Base-by-base conservation (phyloP, 768 basidiomycete genomes). In the Vararia minispora region DNA sequence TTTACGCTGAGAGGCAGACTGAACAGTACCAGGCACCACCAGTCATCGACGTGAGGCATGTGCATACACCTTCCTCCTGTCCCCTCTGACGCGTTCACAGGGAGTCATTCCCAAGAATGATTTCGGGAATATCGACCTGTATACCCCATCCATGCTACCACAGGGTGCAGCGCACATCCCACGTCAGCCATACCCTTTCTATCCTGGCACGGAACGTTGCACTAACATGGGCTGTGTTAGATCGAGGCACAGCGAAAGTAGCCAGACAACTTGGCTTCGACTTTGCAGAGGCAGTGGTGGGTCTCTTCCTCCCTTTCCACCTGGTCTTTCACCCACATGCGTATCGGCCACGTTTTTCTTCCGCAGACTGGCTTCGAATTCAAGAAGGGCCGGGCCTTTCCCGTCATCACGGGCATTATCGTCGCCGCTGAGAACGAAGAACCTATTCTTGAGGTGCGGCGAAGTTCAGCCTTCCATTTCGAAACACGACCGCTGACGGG, bases 91-190 rank as follows among this genome's bases (percentile, higher is more conserved):
- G 28, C 22, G 5, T 22, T 25, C 30, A 34, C 52, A 98, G 92
- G 94, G 94, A 23, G 77, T 74, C 55, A 73, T 99, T 22, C 91
- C 91, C 5, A 92, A 87, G 63, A 99, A 99, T 52, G 76, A 80
- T 46, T 99, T 94, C 56, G 94, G 94, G 13, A 99, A 97, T 56
- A 85, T 99, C 46, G 94, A 99, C 60, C 61, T 99, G 18, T 99
- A 94, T 57, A 87, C 86, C 18, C 81, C 87, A 21, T 80, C 87
- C 3, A 99, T 99, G 95, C 68, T 98, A 22, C 95, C 95, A 2
- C 60, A 56, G 37, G 95, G 95, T 14, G 87, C 75, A 4, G 79
- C 66, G 2, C 89, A 97, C 61, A 63, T 99, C 14, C 87, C 91
- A n/a, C 87, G 92, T 92, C 53, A 62, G 88, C 23, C 27, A 7